Percentiles rank a stretch among this genome's conserved stretches.
Evolutionary conservation across 139 green algal genomes (phyloP).

Genomic region (Dunaliella primolecta): DNA sequence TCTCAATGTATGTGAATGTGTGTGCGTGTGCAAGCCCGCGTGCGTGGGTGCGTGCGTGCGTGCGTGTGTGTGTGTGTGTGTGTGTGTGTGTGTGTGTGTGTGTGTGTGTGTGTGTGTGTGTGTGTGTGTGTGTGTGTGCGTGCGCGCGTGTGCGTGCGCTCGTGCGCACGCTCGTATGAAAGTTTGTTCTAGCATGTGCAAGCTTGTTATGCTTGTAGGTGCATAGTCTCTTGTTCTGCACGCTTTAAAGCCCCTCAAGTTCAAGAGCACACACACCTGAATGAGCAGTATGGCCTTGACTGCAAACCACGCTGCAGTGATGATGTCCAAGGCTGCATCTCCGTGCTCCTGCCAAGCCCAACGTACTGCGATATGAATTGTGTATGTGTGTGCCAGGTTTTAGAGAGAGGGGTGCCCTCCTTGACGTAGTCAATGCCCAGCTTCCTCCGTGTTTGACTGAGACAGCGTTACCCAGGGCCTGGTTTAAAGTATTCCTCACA

Average conservation of each 20-base stretch:
- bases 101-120: slow-evolving; percentile 19
- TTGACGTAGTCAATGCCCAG: no score
- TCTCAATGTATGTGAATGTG: no score
- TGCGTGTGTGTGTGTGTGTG: background rate
- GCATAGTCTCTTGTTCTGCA: background rate
- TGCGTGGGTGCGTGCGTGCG: background rate
- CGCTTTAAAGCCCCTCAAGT: no score
- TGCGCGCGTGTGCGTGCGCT: background rate
- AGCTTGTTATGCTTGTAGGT: background rate
- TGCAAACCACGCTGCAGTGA: background rate
- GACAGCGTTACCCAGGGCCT: no score
- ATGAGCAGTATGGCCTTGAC: background rate
- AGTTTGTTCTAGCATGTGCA: background rate
- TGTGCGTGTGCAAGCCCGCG: background rate
- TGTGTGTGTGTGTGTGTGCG: slow-evolving; percentile 13
- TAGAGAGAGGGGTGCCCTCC: no score
- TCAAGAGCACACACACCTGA: no score
- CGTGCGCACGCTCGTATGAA: background rate
- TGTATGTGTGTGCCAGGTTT: no score
- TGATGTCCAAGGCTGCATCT: background rate
- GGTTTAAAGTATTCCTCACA: no score
- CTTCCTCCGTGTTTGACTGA: no score
- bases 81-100: slow-evolving; percentile 2
- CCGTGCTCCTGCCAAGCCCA: background rate
- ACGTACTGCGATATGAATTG: background rate